phyloP scores from a whole-genome alignment of 257 asterid species.

The Mitragyna speciosa region DNA sequence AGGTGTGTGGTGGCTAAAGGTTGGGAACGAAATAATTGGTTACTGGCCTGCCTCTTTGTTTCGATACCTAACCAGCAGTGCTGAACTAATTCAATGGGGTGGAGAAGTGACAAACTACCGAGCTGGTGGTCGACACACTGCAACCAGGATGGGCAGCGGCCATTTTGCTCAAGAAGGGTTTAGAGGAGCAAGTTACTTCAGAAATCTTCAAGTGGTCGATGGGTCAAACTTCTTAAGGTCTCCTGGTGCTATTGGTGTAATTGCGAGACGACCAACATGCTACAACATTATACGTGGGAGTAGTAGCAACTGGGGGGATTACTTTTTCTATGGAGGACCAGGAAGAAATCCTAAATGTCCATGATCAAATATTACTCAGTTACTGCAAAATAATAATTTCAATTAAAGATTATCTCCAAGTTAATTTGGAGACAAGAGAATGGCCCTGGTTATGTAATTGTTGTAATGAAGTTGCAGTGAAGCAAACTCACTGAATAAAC shows the following conservation, averaged over 20 bases:
- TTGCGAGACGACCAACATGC: slow-evolving; percentile 3
- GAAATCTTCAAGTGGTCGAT: slow-evolving; percentile 16
- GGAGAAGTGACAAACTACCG: slow-evolving; percentile 21
- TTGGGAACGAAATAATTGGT: too few species aligned
- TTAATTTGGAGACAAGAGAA: too few species aligned
- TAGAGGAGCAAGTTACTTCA: slow-evolving; percentile 19
- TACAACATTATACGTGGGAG: slow-evolving; percentile 55
- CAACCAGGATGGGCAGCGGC: slow-evolving; percentile 33
- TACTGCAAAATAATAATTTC: too few species aligned
- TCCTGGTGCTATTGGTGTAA: neutral
- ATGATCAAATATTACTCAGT: slow-evolving; percentile 16
- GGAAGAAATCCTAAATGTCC: slow-evolving; percentile 65
- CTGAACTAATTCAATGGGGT: neutral
- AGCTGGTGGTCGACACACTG: slow-evolving; percentile 19
- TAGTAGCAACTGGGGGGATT: slow-evolving; percentile 55
- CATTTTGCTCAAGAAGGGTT: slow-evolving; percentile 12
- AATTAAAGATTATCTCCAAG: too few species aligned
- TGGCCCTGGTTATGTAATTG: too few species aligned
- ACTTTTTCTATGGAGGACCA: slow-evolving; percentile 76
- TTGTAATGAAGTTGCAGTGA: too few species aligned
- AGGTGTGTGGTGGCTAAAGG: too few species aligned
- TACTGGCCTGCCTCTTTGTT: too few species aligned
- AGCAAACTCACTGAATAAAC: too few species aligned
- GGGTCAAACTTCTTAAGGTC: slow-evolving; percentile 1
- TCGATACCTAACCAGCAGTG: too few species aligned